Evolutionary conservation across 1,284 basidiomycete genomes (phyloP).

Genomic region (Cutaneotrichosporon sp.): DNA sequence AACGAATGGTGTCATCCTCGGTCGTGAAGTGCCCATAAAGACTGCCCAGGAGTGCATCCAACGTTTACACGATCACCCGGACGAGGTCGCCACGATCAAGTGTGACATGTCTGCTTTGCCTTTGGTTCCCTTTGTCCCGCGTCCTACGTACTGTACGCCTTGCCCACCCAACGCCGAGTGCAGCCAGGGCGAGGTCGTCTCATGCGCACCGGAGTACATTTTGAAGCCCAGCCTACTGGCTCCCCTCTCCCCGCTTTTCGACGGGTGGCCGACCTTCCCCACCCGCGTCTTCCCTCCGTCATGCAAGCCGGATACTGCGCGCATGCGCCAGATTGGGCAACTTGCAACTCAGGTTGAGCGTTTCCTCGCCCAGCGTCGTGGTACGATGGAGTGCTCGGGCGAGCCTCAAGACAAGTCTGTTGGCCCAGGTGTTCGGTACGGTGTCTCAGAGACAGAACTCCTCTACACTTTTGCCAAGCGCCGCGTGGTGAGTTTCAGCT

Average conservation of each 20-base stretch:
- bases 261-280: slow-evolving; percentile 73
- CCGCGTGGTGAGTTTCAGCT: slow-evolving; percentile 27
- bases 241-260: slow-evolving; percentile 46
- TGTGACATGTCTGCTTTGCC: slow-evolving; percentile 51
- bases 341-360: slow-evolving; percentile 70
- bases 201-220: slow-evolving; percentile 71
- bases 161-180: slow-evolving; percentile 82
- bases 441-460: slow-evolving; percentile 57
- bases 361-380: slow-evolving; percentile 64
- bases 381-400: slow-evolving; percentile 60
- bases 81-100: slow-evolving; percentile 10
- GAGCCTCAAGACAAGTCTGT: background rate
- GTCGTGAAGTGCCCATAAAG: slow-evolving; percentile 42
- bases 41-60: slow-evolving; percentile 59
- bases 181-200: slow-evolving; percentile 56
- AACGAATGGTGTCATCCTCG: slow-evolving; percentile 59
- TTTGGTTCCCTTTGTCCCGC: slow-evolving; percentile 53
- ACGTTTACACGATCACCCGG: slow-evolving; percentile 25
- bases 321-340: slow-evolving; percentile 69
- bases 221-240: slow-evolving; percentile 45
- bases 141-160: slow-evolving; percentile 68
- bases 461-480: slow-evolving; percentile 34
- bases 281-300: slow-evolving; percentile 71
- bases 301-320: slow-evolving; percentile 76
- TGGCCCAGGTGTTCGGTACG: slow-evolving; percentile 71